Conservation (phyloP, 148 eudicot species). For the Cornus florida region DNA sequence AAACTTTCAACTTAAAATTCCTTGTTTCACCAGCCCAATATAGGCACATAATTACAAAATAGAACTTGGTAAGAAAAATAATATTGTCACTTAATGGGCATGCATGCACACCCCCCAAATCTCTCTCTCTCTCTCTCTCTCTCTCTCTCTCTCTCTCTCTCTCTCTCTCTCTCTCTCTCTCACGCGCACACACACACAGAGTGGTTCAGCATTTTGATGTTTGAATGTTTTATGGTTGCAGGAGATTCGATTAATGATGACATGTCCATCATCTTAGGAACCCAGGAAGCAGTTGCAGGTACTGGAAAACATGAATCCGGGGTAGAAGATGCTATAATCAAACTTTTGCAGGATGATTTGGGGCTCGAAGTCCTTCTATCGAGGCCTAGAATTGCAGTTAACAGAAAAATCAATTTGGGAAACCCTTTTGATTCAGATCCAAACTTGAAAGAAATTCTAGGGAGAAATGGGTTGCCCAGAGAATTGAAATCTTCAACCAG, state of each 20-base stretch:
- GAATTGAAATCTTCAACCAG: slow-evolving; percentile 41
- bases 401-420: slow-evolving; percentile 6
- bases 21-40: background rate
- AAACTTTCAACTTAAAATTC: background rate
- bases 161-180: background rate
- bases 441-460: slow-evolving; percentile 12
- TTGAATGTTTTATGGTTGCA: slow-evolving; percentile 35
- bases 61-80: too few relatives aligned
- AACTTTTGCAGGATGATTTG: slow-evolving; percentile 62
- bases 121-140: background rate
- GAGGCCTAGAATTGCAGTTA: slow-evolving; percentile 26
- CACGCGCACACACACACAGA: background rate
- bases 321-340: slow-evolving; percentile 54
- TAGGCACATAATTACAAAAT: background rate
- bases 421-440: slow-evolving; percentile 15
- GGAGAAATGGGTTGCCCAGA: slow-evolving; percentile 7
- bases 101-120: background rate
- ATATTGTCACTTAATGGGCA: too few relatives aligned
- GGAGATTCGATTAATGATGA: slow-evolving; percentile 67
- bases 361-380: slow-evolving; percentile 64
- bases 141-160: background rate
- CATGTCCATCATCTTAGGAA: slow-evolving; percentile 62
- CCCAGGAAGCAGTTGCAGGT: slow-evolving; percentile 22
- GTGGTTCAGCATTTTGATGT: slow-evolving; percentile 1
- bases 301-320: slow-evolving; percentile 14